Base-by-base conservation (phyloP, 352 stramenopile species). In the Bremia lactucae region DNA sequence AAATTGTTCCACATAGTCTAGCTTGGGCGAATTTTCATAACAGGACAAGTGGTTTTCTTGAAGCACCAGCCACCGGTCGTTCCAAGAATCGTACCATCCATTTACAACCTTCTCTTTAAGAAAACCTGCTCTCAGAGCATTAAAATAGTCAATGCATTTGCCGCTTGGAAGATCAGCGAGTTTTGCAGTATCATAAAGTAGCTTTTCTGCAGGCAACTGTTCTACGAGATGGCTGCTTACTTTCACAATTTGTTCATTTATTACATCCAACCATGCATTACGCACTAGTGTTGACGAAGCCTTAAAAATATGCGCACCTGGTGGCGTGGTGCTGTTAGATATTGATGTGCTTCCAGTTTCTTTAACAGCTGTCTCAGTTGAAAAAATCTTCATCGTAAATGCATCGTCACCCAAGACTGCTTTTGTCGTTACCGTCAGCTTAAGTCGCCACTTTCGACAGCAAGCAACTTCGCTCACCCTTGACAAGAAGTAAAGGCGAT, bases 71-170 rank as follows among this genome's bases (percentile, higher is more conserved):
- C 79, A 92, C 3, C 76, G 68, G 28, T 72, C 84, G 33, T 71
- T 81, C 72, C 75, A 87, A 31, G 72, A 77, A 61, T 92, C 79
- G 22, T 88, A 88, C 74, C 76, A 92, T 0, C 72, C 73, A 21
- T 87, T 89, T 1, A 57, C 60, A 0, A 67, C 64, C n/a, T 79
- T 85, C 36, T 89, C 76, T 23, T 87, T 68, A 6, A 87, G 34
- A 22, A 85, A 84, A 0, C 78, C 72, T 2, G 65, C 62, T 38
- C 87, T 89, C 13, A 83, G 62, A 1, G 79, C 74, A 9, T 78
- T 80, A 36, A 92, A 92, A 41, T 83, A 92, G 48, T 89, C 76
- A 6, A 92, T 55, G 23, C 62, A 74, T 18, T 74, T 65, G 13
- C 76, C 79, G 8, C 59, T 50, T 22, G 69, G 59, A 2, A 87